These are phyloP conservation scores for Cryphonectria radicalis DNA, from an alignment of 2,329 filamentous ascomycete species.

Conservation along the genomic window DNA sequence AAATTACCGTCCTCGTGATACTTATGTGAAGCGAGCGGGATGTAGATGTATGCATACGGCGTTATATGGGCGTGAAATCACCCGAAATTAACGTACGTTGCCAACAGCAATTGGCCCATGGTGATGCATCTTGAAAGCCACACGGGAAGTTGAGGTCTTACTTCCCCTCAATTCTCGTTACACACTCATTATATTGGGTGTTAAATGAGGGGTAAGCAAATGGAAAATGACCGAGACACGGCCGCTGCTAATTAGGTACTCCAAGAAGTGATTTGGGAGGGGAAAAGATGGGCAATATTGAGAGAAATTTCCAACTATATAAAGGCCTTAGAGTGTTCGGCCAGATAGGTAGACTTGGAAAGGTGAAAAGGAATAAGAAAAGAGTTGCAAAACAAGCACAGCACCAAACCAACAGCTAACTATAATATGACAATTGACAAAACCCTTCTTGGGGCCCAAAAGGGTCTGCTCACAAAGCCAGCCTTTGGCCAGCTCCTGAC, in stretches of 20 bases:
- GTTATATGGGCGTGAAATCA: not conserved
- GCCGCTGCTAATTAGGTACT: not conserved
- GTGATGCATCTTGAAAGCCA: not conserved
- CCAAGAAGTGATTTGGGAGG: not conserved
- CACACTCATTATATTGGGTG: not conserved
- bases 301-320: not conserved
- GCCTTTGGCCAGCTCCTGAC: constrained; percentile 11
- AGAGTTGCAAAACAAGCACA: not conserved
- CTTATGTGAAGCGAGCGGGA: not conserved
- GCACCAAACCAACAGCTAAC: not conserved
- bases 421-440: constrained; percentile 8
- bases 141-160: not conserved
- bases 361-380: no score
- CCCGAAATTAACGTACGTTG: not conserved
- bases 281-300: no score
- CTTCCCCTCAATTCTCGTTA: not conserved
- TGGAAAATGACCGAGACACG: not conserved
- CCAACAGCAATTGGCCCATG: not conserved
- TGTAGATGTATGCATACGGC: not conserved
- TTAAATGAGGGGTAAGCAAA: not conserved
- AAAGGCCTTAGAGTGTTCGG: not conserved
- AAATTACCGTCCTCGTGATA: not conserved
- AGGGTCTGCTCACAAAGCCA: not conserved
- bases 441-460: constrained; percentile 11
- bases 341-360: not conserved